Conservation (phyloP, 169 alveolate genomes). For the Plasmodium chabaudi region DNA sequence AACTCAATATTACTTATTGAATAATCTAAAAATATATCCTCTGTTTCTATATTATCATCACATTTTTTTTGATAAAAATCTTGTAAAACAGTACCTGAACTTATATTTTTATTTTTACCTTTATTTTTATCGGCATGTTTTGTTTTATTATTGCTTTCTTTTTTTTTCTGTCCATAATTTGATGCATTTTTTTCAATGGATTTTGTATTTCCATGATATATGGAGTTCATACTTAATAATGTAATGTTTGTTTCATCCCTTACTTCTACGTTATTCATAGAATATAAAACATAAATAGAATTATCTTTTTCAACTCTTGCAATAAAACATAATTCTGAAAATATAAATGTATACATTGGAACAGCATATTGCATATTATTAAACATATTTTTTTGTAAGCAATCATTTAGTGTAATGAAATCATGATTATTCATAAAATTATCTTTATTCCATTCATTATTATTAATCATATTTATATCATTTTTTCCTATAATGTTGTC, state of each 20-base stretch:
- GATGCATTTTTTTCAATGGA: neutral
- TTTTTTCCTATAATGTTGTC: conserved; percentile 37
- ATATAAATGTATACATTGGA: conserved; percentile 55
- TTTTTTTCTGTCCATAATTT: neutral
- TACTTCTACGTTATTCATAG: conserved; percentile 58
- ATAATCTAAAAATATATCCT: conserved; percentile 60
- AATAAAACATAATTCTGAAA: conserved; percentile 48
- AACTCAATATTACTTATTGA: conserved; percentile 40
- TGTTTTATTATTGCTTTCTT: conserved; percentile 1
- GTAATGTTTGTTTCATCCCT: conserved; percentile 67
- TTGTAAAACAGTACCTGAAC: too few species aligned
- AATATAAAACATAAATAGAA: conserved; percentile 42
- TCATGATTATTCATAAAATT: conserved; percentile 16
- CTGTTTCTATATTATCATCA: conserved; percentile 31
- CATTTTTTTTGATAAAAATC: neutral
- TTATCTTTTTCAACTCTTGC: conserved; percentile 70
- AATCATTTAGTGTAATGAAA: conserved; percentile 58
- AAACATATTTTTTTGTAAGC: conserved; percentile 61
- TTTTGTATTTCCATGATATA: conserved; percentile 59
- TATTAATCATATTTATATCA: conserved; percentile 24
- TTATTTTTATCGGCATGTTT: neutral
- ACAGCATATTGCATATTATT: conserved; percentile 67
- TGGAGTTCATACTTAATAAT: conserved; percentile 61
- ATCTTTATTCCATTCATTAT: conserved; percentile 25
- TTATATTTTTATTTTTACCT: neutral